Percentiles rank a stretch among this genome's conserved stretches.
Conservation (phyloP, 1,284 basidiomycete genomes). For the Ustilago hordei region DNA sequence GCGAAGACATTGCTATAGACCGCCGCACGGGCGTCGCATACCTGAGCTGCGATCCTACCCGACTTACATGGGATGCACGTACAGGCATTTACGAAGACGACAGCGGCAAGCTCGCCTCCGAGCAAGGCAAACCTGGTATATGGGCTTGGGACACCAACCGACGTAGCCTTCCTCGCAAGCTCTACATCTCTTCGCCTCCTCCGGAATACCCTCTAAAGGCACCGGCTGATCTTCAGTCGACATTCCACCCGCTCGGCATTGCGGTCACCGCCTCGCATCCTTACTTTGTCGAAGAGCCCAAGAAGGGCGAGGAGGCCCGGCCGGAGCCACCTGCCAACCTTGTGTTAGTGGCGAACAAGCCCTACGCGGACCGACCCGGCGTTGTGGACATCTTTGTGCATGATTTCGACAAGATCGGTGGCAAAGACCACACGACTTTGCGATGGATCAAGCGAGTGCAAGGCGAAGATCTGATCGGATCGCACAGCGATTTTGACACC, state of each 20-base stretch:
- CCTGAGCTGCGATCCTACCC: constrained; percentile 53
- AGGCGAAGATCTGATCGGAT: constrained; percentile 18
- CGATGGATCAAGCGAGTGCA: constrained; percentile 52
- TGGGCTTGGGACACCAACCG: constrained; percentile 55
- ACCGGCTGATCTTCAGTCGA: constrained; percentile 30
- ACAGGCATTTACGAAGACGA: constrained; percentile 44
- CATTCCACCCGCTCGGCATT: constrained; percentile 55
- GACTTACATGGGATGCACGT: constrained; percentile 54
- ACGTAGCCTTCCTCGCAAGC: constrained; percentile 28
- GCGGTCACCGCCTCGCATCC: constrained; percentile 47
- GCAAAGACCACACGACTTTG: constrained; percentile 35
- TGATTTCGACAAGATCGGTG: constrained; percentile 44
- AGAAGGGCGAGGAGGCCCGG: constrained; percentile 22
- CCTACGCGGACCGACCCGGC: constrained; percentile 37
- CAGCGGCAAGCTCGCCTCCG: constrained; percentile 14
- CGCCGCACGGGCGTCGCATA: constrained; percentile 50
- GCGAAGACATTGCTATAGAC: constrained; percentile 57
- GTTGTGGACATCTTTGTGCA: constrained; percentile 59
- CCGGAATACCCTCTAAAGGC: constrained; percentile 30
- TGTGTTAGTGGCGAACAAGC: constrained; percentile 54
- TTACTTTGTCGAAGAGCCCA: constrained; percentile 36
- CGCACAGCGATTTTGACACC: constrained; percentile 16
- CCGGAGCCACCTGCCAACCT: constrained; percentile 42
- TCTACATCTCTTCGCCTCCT: constrained; percentile 48
- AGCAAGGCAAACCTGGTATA: constrained; percentile 39